A percentile compares a stretch with the other conserved stretches of the same genome.
phyloP scores from a whole-genome alignment of 2,329 filamentous ascomycete species.

The Talaromyces sp. region DNA sequence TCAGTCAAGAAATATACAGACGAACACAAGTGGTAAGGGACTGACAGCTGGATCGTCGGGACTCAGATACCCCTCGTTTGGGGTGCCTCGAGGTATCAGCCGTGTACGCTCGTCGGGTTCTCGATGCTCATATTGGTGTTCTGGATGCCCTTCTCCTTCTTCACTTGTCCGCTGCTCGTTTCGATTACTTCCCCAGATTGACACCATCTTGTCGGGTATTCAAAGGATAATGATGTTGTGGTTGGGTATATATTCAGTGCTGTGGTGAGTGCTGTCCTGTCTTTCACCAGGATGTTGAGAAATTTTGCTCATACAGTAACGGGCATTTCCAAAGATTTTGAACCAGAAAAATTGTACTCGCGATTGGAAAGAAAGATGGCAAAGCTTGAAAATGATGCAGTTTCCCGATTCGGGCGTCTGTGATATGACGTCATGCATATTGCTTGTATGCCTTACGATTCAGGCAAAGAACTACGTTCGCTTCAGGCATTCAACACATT shows the following conservation, averaged over 20 bases:
- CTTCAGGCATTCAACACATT: neutral
- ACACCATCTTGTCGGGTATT: conserved; percentile 24
- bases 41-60: conserved; percentile 75
- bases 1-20: neutral
- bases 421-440: conserved; percentile 10
- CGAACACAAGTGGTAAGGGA: too few relatives aligned
- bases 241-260: neutral
- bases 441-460: neutral
- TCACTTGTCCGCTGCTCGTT: conserved; percentile 11
- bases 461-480: neutral
- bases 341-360: neutral
- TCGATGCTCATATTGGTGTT: conserved; percentile 8
- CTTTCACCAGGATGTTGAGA: neutral
- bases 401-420: conserved; percentile 7
- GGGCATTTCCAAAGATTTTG: too few relatives aligned
- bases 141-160: neutral
- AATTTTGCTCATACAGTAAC: neutral
- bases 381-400: conserved; percentile 7
- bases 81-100: conserved; percentile 62
- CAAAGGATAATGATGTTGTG: neutral
- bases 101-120: conserved; percentile 61
- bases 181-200: conserved; percentile 22
- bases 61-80: conserved; percentile 62
- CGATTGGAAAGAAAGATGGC: neutral
- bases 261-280: neutral